These are phyloP conservation scores for Adansonia grandidieri DNA, from an alignment of 441 rosid genomes.

Conservation along the genomic window DNA sequence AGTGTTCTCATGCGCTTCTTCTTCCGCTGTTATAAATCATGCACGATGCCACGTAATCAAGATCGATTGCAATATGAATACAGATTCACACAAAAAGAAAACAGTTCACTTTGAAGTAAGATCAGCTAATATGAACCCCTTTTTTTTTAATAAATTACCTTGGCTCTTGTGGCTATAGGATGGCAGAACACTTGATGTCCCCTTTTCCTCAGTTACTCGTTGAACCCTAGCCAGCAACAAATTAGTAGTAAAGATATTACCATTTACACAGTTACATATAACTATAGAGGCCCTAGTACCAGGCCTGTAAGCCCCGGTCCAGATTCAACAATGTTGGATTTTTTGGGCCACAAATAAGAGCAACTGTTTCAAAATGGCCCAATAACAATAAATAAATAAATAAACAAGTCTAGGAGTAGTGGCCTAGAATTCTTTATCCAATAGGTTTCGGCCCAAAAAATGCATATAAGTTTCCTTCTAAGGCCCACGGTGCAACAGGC, in stretches of 20 bases:
- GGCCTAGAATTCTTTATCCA: no score
- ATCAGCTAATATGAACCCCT: background rate
- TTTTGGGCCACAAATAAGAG: background rate
- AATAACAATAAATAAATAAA: background rate
- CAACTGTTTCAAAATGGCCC: background rate
- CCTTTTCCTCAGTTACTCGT: background rate
- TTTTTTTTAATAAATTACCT: constrained; percentile 33
- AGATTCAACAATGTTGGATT: background rate
- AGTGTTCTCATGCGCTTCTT: constrained; percentile 79
- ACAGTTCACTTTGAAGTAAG: background rate
- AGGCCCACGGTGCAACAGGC: no score
- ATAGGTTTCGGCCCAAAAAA: no score
- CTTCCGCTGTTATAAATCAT: constrained; percentile 55
- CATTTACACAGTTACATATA: background rate
- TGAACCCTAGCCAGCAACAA: constrained; percentile 16
- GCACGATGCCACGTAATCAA: background rate
- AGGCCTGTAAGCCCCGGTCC: background rate
- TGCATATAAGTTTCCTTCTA: no score
- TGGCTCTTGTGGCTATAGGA: constrained; percentile 52
- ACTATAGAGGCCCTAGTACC: background rate
- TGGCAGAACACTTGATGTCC: background rate
- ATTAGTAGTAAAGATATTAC: background rate
- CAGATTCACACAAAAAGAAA: background rate
- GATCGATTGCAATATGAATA: background rate
- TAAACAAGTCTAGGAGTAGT: background rate